Evolutionary conservation across 768 basidiomycete species (phyloP).

Genomic region (Mycena belliarum): DNA sequence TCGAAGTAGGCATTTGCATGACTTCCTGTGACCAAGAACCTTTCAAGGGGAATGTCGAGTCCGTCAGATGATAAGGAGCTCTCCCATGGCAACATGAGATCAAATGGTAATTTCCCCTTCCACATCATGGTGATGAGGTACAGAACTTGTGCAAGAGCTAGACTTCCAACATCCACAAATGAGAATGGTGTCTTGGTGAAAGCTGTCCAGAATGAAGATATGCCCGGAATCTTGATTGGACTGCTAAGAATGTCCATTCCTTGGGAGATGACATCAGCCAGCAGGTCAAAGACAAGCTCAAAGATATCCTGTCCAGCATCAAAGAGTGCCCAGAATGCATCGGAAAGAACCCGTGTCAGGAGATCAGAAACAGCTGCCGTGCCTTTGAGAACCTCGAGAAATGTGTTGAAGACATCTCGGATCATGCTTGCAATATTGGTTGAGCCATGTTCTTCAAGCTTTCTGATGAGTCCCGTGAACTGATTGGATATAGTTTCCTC

Average conservation of each 20-base stretch:
- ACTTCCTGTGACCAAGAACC: no score
- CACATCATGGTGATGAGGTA: neutral
- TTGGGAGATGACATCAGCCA: neutral
- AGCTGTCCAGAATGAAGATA: neutral
- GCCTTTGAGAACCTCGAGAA: neutral
- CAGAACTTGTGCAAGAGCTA: neutral
- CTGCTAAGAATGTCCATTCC: neutral
- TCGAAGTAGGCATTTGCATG: no score
- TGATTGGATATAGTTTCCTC: neutral
- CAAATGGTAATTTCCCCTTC: neutral
- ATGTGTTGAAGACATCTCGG: neutral
- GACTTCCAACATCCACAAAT: neutral
- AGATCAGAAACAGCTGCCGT: neutral
- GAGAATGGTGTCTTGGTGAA: neutral
- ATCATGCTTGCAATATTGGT: neutral
- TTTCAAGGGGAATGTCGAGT: neutral
- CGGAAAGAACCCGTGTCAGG: neutral
- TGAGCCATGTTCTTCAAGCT: neutral
- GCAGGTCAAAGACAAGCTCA: neutral
- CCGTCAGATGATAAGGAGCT: neutral
- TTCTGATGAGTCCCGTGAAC: neutral
- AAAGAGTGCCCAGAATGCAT: neutral
- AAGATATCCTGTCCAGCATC: neutral
- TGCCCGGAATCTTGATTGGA: neutral
- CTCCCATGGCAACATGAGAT: neutral